phyloP scores from a whole-genome alignment of 768 basidiomycete species.

The Tylopilus balloui region DNA sequence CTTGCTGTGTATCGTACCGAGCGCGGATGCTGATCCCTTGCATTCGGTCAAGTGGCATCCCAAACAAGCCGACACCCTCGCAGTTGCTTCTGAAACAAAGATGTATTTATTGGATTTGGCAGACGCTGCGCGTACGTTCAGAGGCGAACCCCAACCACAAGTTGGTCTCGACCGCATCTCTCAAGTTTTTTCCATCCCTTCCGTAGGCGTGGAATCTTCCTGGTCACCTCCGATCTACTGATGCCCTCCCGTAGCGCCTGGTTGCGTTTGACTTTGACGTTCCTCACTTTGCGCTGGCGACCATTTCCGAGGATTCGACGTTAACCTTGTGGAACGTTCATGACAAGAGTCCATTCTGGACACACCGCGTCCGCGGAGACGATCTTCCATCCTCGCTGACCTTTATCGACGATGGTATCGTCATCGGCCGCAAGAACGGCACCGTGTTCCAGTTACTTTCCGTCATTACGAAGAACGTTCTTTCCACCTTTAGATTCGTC shows the following conservation, averaged over 20 bases:
- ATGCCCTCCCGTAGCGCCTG: constrained; percentile 50
- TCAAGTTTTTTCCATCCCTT: constrained; percentile 62
- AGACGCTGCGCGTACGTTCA: constrained; percentile 54
- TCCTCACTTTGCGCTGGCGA: constrained; percentile 69
- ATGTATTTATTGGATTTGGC: constrained; percentile 73
- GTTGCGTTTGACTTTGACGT: constrained; percentile 86
- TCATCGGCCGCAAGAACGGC: constrained; percentile 79
- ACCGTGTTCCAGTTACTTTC: constrained; percentile 81
- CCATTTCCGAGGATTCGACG: constrained; percentile 78
- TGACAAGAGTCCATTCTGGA: constrained; percentile 71
- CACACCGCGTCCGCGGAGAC: constrained; percentile 73
- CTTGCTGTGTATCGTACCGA: constrained; percentile 66
- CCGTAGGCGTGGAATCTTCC: constrained; percentile 43
- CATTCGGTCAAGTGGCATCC: constrained; percentile 89
- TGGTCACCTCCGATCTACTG: neutral
- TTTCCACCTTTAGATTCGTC: constrained; percentile 77
- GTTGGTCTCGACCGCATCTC: constrained; percentile 65
- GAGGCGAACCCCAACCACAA: constrained; percentile 63
- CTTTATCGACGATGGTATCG: constrained; percentile 81
- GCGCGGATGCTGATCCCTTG: constrained; percentile 51
- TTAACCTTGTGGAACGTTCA: constrained; percentile 79
- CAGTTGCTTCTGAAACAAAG: constrained; percentile 75
- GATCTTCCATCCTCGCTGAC: constrained; percentile 79
- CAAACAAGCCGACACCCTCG: constrained; percentile 71
- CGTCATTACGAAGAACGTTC: constrained; percentile 63